A percentile compares a stretch with the other conserved stretches of the same genome.
phyloP scores from a whole-genome alignment of 1,139 yeast genomes.

The Geotrichum cucujoidarum region DNA sequence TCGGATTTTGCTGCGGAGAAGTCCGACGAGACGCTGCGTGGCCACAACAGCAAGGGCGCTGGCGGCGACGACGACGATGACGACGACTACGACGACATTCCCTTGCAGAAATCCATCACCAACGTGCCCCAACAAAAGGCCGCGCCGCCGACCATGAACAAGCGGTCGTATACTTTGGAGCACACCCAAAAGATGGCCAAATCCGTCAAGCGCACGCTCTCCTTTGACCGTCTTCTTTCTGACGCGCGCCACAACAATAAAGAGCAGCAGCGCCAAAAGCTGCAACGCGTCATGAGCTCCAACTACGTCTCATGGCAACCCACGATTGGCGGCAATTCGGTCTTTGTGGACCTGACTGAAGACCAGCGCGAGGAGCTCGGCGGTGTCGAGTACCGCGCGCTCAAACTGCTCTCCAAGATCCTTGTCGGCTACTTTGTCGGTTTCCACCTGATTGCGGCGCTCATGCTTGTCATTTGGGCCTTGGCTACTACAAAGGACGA shows the following conservation, averaged over 20 bases:
- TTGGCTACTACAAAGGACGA: slow-evolving; percentile 42
- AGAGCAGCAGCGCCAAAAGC: neutral
- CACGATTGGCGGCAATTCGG: slow-evolving; percentile 91
- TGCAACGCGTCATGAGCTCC: slow-evolving; percentile 34
- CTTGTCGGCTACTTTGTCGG: slow-evolving; percentile 68
- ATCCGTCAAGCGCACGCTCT: slow-evolving; percentile 51
- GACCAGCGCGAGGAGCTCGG: slow-evolving; percentile 92
- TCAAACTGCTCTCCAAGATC: slow-evolving; percentile 67
- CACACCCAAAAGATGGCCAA: slow-evolving; percentile 1
- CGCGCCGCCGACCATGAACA: neutral
- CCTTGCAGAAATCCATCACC: neutral
- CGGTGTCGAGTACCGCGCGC: slow-evolving; percentile 92
- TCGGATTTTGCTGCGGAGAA: neutral
- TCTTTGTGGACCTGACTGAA: slow-evolving; percentile 74
- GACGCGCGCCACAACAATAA: slow-evolving; percentile 44
- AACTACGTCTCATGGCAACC: slow-evolving; percentile 85
- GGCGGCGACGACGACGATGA: neutral
- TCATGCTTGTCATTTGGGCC: slow-evolving; percentile 67
- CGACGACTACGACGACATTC: neutral
- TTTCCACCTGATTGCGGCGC: slow-evolving; percentile 57
- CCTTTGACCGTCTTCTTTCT: slow-evolving; percentile 66
- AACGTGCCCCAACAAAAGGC: neutral
- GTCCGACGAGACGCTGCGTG: neutral
- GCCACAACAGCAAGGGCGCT: neutral
- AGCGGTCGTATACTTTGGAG: slow-evolving; percentile 4